Conservation (phyloP, 371 early-diverging fungal species). For the Mortierella sp. region DNA sequence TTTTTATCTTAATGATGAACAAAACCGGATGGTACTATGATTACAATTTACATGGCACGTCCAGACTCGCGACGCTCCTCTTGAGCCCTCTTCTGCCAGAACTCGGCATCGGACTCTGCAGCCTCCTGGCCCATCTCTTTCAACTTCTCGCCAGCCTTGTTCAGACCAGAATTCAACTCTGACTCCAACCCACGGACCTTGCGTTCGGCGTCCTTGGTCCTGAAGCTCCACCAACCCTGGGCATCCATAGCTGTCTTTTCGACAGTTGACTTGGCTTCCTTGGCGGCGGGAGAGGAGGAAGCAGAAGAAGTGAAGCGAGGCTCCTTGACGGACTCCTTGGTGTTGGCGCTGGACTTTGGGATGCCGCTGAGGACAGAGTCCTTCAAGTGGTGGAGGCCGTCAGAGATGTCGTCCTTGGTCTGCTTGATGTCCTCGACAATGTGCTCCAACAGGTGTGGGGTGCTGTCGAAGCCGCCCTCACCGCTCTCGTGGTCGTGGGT, state of each 20-base stretch:
- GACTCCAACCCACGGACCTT: slow-evolving; percentile 6
- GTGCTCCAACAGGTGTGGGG: slow-evolving; percentile 21
- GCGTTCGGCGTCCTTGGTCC: slow-evolving; percentile 11
- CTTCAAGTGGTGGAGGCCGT: slow-evolving; percentile 15
- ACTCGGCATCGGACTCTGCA: slow-evolving; percentile 7
- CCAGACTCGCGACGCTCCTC: slow-evolving; percentile 32
- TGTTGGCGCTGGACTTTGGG: not conserved
- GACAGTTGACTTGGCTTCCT: not conserved
- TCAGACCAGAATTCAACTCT: slow-evolving; percentile 15
- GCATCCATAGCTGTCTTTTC: slow-evolving; percentile 7
- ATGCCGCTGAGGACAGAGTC: slow-evolving; percentile 7
- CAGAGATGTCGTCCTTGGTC: slow-evolving; percentile 21
- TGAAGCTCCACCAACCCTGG: slow-evolving; percentile 14
- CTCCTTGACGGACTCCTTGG: slow-evolving; percentile 3
- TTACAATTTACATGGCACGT: slow-evolving; percentile 25
- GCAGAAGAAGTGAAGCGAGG: not conserved
- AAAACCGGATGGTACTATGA: not conserved
- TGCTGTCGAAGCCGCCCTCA: slow-evolving; percentile 21
- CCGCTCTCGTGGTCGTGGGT: not conserved
- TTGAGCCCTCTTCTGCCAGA: slow-evolving; percentile 16
- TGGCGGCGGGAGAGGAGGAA: not conserved
- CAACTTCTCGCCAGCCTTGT: slow-evolving; percentile 24
- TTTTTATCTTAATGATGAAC: not conserved
- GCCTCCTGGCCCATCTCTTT: slow-evolving; percentile 17
- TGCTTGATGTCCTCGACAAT: slow-evolving; percentile 27